Base-by-base conservation (phyloP, 768 basidiomycete genomes). In the Polyporus arcularius region DNA sequence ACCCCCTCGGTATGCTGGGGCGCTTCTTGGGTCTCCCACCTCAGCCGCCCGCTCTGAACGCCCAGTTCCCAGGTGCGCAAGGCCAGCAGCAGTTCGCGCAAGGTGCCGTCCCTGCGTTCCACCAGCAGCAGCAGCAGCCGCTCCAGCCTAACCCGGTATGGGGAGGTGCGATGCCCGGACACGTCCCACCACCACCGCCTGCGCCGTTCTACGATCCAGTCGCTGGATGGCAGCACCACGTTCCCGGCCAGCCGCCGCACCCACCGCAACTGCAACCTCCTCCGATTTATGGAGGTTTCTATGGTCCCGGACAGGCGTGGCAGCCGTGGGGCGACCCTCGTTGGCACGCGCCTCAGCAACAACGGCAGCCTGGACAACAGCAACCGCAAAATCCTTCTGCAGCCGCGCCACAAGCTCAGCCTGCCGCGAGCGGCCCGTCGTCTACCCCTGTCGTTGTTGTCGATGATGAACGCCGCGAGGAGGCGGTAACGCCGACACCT, bases 271-370 rank as follows among this genome's bases (percentile, higher is more conserved):
- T 46, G n/a, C 45, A 46, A 7, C 68, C 65, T 55, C 65, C 83
- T 4, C 88, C 87, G 1, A 79, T 78, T 32, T 86, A 85, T 62
- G 67, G 77, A 59, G 88, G 89, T 12, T 89, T 90, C 65, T 77
- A 79, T 41, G 87, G 86, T 9, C 88, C 87, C 9, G 82, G 80
- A 39, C 84, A 82, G 18, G 79, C 73, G n/a, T 89, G 87, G 85
- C 85, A 85, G 57, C 81, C 79, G 26, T 90, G 87, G 88, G 81
- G 80, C 43, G 76, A 76, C 53, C 75, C 67, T 7, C 75, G 71
- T 46, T 72, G 69, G 68, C 65, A 72, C 30, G 62, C 57, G 39
- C 45, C 49, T 15, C 65, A 55, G n/a, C 62, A 31, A 31, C 66
- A 64, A 45, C 60, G 58, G 9, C 63, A 58, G 39, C 65, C 43